Percentiles rank a stretch among this genome's conserved stretches.
Evolutionary conservation across 495 filamentous ascomycete species (phyloP).

Genomic region (Podospora anserina): DNA sequence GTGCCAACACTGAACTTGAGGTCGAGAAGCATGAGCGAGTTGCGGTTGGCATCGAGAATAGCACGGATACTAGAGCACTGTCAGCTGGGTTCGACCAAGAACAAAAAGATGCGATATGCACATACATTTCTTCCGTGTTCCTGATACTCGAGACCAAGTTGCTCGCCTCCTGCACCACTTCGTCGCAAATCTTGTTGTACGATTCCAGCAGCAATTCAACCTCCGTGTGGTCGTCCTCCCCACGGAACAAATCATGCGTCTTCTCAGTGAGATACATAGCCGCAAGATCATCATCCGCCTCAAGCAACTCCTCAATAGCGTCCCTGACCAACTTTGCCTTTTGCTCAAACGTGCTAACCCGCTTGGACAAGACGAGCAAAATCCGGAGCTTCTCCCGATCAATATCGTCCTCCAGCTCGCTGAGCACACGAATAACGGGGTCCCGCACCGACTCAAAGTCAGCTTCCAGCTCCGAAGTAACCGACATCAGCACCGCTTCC

Average conservation of each 20-base stretch:
- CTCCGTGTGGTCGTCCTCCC: constrained; percentile 90
- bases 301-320: constrained; percentile 92
- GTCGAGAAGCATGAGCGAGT: constrained; percentile 96
- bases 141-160: constrained; percentile 94
- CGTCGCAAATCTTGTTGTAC: constrained; percentile 96
- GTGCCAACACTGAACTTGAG: constrained; percentile 96
- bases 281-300: constrained; percentile 93
- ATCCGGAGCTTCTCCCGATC: constrained; percentile 89
- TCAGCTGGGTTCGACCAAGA: constrained; percentile 7
- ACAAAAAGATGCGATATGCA: not conserved
- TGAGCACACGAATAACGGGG: constrained; percentile 81
- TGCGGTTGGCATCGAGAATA: constrained; percentile 96
- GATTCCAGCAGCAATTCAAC: constrained; percentile 95
- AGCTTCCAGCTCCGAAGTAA: constrained; percentile 82
- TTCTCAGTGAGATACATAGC: constrained; percentile 95
- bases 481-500: constrained; percentile 76
- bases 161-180: constrained; percentile 91
- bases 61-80: constrained; percentile 69
- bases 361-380: constrained; percentile 88
- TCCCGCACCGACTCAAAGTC: constrained; percentile 92
- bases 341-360: constrained; percentile 94
- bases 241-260: constrained; percentile 64
- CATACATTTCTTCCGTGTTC: constrained; percentile 97
- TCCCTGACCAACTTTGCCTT: constrained; percentile 93
- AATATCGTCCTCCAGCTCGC: constrained; percentile 94